Percentiles rank a stretch among this genome's conserved stretches.
phyloP scores from a whole-genome alignment of 768 basidiomycete species.

The Suillus subaureus region DNA sequence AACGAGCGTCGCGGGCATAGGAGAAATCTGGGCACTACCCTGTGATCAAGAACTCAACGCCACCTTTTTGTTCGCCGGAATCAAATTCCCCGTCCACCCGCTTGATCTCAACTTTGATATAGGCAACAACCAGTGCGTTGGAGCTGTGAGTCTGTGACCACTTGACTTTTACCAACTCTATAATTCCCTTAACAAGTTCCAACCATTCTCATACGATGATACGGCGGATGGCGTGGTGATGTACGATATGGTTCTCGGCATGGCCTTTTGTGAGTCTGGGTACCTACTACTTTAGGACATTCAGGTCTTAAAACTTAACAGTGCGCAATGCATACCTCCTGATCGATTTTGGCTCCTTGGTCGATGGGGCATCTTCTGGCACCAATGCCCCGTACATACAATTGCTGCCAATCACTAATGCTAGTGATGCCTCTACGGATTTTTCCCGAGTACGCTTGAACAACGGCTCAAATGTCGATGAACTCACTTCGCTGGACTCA shows the following conservation, averaged over 20 bases:
- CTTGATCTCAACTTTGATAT: conserved; percentile 51
- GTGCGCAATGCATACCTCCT: conserved; percentile 68
- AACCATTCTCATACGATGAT: conserved; percentile 59
- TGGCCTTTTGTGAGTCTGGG: conserved; percentile 61
- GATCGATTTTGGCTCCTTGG: conserved; percentile 67
- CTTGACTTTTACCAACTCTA: neutral
- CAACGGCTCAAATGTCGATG: conserved; percentile 14
- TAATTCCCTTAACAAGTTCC: conserved; percentile 50
- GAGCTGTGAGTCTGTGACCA: conserved; percentile 41
- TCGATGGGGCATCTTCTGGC: conserved; percentile 41
- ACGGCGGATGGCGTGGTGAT: conserved; percentile 16
- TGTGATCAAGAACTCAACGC: conserved; percentile 66
- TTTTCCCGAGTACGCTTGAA: conserved; percentile 17
- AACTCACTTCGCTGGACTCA: conserved; percentile 15
- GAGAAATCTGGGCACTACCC: conserved; percentile 61
- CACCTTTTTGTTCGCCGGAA: conserved; percentile 63
- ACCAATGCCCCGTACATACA: conserved; percentile 60
- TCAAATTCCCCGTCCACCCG: conserved; percentile 63
- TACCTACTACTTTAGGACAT: conserved; percentile 8
- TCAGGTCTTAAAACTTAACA: conserved; percentile 24
- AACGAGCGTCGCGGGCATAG: conserved; percentile 38
- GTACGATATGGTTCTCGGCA: conserved; percentile 72
- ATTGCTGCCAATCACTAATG: conserved; percentile 56
- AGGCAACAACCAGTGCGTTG: conserved; percentile 35
- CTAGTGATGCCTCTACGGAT: conserved; percentile 37